phyloP scores from a whole-genome alignment of 202 grass and related monocot genomes.

The Saccharum hybrid region DNA sequence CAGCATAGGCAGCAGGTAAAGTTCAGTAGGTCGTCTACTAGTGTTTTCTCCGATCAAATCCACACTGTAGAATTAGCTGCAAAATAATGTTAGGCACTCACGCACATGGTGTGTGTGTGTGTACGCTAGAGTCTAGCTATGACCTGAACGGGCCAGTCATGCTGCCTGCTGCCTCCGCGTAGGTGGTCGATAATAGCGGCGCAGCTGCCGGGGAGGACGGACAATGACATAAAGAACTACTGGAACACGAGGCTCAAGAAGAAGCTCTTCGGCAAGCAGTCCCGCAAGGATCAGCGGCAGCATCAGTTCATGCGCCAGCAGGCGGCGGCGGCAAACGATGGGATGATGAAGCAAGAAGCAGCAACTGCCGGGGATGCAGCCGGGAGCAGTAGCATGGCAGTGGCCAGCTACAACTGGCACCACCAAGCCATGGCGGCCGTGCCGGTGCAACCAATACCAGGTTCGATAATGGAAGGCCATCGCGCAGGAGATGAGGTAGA shows the following conservation, averaged over 20 bases:
- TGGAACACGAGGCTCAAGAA: constrained; percentile 99
- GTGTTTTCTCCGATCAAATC: constrained; percentile 41
- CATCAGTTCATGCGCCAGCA: constrained; percentile 38
- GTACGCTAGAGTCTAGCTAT: constrained; percentile 48
- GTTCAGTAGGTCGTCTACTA: constrained; percentile 24
- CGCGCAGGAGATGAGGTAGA: constrained; percentile 43
- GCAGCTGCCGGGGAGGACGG: constrained; percentile 91
- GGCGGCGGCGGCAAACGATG: not conserved
- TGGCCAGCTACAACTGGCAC: constrained; percentile 45
- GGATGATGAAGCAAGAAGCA: constrained; percentile 58
- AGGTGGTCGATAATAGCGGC: constrained; percentile 99
- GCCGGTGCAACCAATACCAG: constrained; percentile 42
- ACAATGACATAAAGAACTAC: constrained; percentile 99
- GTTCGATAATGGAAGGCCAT: constrained; percentile 34
- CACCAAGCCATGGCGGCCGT: constrained; percentile 47
- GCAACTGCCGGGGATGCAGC: constrained; percentile 6
- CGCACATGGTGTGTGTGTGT: constrained; percentile 35
- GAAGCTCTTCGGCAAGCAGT: constrained; percentile 91
- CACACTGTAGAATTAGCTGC: constrained; percentile 45
- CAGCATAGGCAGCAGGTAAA: constrained; percentile 98
- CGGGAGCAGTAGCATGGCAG: constrained; percentile 32
- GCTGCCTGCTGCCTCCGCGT: constrained; percentile 7
- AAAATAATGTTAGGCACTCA: constrained; percentile 43
- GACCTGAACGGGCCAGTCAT: constrained; percentile 49
- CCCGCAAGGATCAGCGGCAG: constrained; percentile 51